Conservation (phyloP, 2,329 filamentous ascomycete species). For the Malbranchea zuffiana region DNA sequence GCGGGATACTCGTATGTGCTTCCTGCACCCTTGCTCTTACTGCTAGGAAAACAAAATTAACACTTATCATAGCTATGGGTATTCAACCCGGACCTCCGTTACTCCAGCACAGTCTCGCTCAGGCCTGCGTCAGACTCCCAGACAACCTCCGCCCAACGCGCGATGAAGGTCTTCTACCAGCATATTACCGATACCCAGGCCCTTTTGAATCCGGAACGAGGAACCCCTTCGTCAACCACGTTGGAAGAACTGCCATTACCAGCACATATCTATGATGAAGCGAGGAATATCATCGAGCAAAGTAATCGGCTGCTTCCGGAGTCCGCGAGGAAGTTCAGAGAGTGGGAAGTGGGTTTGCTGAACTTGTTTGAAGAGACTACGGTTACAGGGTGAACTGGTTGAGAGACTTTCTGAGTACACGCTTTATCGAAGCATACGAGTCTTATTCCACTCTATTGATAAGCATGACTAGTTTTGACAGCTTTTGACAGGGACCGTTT, state of each 20-base stretch:
- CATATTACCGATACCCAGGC: conserved; percentile 21
- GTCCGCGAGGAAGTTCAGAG: conserved; percentile 42
- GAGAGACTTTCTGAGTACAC: no score
- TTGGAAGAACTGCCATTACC: conserved; percentile 41
- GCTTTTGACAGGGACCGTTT: no score
- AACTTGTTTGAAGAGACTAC: conserved; percentile 25
- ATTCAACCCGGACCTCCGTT: conserved; percentile 49
- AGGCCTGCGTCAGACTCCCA: neutral
- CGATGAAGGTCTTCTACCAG: conserved; percentile 49
- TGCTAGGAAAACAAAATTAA: conserved; percentile 1
- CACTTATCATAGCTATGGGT: conserved; percentile 42
- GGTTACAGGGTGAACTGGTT: no score
- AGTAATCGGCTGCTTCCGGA: conserved; percentile 39
- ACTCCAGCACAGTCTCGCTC: conserved; percentile 37
- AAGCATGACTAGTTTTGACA: no score
- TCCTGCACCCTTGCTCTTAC: neutral
- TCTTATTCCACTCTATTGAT: no score
- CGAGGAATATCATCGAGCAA: conserved; percentile 27
- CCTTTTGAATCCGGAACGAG: conserved; percentile 28
- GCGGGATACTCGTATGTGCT: conserved; percentile 29
- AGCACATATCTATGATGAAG: conserved; percentile 27
- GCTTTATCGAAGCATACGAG: no score
- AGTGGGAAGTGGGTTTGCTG: conserved; percentile 46
- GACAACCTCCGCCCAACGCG: conserved; percentile 31
- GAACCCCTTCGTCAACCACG: conserved; percentile 31